Evolutionary conservation across 2,329 filamentous ascomycete genomes (phyloP).

Genomic region (Aquanectria penicillioides): DNA sequence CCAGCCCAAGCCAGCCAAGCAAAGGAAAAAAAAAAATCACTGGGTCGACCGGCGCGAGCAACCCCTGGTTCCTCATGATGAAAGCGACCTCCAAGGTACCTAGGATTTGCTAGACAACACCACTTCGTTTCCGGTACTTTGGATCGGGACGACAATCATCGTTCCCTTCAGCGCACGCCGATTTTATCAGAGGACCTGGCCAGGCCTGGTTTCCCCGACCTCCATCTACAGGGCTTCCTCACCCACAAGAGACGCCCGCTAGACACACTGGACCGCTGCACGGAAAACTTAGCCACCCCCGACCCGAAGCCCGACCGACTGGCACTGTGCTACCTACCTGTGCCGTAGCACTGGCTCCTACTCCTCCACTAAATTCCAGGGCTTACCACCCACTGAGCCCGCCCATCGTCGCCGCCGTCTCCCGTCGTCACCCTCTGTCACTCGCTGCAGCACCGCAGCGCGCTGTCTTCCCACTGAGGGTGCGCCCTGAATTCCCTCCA

Average conservation of each 20-base stretch:
- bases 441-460: slow-evolving; percentile 1
- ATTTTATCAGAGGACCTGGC: not conserved
- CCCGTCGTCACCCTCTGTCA: slow-evolving; percentile 10
- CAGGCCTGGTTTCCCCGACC: slow-evolving; percentile 10
- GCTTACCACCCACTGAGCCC: slow-evolving; percentile 16
- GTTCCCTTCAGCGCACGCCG: slow-evolving; percentile 3
- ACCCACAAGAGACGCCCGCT: not conserved
- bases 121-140: not conserved
- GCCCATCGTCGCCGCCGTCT: slow-evolving; percentile 14
- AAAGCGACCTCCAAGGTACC: slow-evolving; percentile 9
- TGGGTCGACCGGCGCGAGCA: slow-evolving; percentile 7
- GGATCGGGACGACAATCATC: slow-evolving; percentile 1
- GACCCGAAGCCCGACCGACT: slow-evolving; percentile 17
- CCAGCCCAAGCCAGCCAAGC: not conserved
- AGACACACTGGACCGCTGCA: not conserved
- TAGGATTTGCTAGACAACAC: not conserved
- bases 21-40: slow-evolving; percentile 8
- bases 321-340: too few species aligned
- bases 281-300: slow-evolving; percentile 11
- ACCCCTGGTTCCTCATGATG: slow-evolving; percentile 13
- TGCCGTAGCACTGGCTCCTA: not conserved
- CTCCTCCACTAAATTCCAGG: slow-evolving; percentile 19
- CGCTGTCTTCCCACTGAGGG: slow-evolving; percentile 14
- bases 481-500: slow-evolving; percentile 14
- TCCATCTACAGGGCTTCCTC: slow-evolving; percentile 5